Conservation (phyloP, 495 filamentous ascomycete genomes). For the Tirmania nivea region DNA sequence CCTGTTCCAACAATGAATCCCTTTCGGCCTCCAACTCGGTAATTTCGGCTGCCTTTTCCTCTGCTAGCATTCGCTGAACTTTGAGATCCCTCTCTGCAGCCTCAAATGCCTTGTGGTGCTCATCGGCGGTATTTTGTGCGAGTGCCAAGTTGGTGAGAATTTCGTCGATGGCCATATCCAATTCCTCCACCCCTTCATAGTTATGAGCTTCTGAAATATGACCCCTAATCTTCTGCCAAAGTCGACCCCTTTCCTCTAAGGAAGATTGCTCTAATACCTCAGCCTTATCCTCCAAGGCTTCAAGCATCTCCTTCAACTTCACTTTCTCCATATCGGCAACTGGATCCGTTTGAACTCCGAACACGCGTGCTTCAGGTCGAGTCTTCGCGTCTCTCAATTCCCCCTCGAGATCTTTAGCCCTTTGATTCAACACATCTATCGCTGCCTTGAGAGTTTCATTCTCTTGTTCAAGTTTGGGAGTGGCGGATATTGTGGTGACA, state of each 20-base stretch:
- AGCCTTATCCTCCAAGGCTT: slow-evolving; percentile 4
- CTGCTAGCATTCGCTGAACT: slow-evolving; percentile 10
- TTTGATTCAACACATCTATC: slow-evolving; percentile 3
- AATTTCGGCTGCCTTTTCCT: not conserved
- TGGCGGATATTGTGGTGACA: not conserved
- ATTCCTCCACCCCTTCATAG: slow-evolving; percentile 6
- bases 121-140: slow-evolving; percentile 16
- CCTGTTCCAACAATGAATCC: not conserved
- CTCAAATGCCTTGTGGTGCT: slow-evolving; percentile 8
- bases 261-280: not conserved
- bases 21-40: not conserved
- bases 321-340: slow-evolving; percentile 8
- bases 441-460: slow-evolving; percentile 8
- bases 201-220: slow-evolving; percentile 18
- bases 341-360: slow-evolving; percentile 12
- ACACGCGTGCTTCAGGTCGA: slow-evolving; percentile 1
- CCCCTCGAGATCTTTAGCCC: slow-evolving; percentile 9
- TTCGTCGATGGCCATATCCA: slow-evolving; percentile 19
- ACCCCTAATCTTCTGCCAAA: slow-evolving; percentile 3
- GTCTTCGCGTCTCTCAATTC: slow-evolving; percentile 5
- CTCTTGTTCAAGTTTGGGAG: slow-evolving; percentile 10
- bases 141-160: slow-evolving; percentile 16
- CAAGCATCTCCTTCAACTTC: slow-evolving; percentile 7
- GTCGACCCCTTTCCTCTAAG: slow-evolving; percentile 4
- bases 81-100: slow-evolving; percentile 14